Conservation (phyloP, 2,329 filamentous ascomycete genomes). For the Pyricularia grisea region DNA sequence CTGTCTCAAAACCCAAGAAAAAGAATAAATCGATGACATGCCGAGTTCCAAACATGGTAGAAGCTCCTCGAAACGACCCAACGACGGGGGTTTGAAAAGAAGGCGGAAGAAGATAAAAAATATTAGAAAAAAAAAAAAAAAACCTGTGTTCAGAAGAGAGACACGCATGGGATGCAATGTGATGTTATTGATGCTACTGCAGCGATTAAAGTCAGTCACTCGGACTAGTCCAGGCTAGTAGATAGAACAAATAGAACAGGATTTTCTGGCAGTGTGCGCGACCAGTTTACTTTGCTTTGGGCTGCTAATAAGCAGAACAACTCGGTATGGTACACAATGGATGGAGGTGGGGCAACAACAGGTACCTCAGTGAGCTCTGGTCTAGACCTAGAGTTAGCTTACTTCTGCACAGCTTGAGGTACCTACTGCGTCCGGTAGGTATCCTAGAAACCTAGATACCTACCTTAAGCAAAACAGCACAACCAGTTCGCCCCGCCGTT, state of each 20-base stretch:
- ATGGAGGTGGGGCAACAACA: too few species aligned
- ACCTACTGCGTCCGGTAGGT: too few species aligned
- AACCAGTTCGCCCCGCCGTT: background rate
- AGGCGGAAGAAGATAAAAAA: background rate
- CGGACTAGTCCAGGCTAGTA: background rate
- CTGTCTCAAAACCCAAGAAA: background rate
- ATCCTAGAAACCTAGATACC: too few species aligned
- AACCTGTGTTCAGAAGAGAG: background rate
- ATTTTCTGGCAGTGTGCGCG: background rate
- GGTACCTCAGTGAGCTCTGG: too few species aligned
- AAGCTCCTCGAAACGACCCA: background rate
- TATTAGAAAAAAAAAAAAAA: too few species aligned
- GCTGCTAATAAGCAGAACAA: too few species aligned
- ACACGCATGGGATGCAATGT: background rate
- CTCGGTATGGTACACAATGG: too few species aligned
- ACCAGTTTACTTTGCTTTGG: too few species aligned
- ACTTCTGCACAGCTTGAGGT: background rate
- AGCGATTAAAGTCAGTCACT: background rate
- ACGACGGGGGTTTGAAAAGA: background rate
- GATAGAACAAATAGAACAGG: background rate
- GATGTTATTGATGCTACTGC: background rate
- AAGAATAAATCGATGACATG: background rate
- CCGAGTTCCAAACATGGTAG: background rate
- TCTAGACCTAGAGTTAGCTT: too few species aligned
- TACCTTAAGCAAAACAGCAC: background rate